phyloP scores from a whole-genome alignment of 495 filamentous ascomycete species.

The Penicillium crystallinum region DNA sequence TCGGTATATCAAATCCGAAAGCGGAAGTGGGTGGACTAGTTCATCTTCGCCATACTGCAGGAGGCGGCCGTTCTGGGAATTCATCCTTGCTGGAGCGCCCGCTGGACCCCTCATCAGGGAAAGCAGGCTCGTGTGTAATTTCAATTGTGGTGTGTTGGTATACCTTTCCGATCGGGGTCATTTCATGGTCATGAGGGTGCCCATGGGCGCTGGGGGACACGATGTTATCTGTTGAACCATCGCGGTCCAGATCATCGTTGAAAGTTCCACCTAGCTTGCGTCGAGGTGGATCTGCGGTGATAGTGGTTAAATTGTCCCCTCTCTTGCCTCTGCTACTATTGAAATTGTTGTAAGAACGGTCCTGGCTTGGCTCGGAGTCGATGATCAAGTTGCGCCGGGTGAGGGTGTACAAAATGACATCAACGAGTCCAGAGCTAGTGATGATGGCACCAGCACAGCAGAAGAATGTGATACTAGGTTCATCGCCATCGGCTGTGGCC shows the following conservation, averaged over 20 bases:
- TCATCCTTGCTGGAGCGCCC: constrained; percentile 34
- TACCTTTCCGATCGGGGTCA: constrained; percentile 37
- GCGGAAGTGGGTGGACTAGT: background rate
- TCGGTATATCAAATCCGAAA: background rate
- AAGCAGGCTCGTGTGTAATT: constrained; percentile 39
- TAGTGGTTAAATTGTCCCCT: constrained; percentile 30
- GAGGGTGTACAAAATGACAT: constrained; percentile 65
- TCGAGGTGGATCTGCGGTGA: constrained; percentile 30
- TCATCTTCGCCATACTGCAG: constrained; percentile 2
- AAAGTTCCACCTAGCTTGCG: constrained; percentile 17
- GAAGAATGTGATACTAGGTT: constrained; percentile 55
- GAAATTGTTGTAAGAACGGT: constrained; percentile 36
- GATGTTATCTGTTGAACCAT: constrained; percentile 40
- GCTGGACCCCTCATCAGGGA: constrained; percentile 21
- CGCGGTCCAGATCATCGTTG: constrained; percentile 21
- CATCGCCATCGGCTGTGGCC: constrained; percentile 52
- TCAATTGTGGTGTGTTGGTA: constrained; percentile 46
- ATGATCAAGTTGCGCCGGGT: constrained; percentile 52
- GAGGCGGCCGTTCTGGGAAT: constrained; percentile 10
- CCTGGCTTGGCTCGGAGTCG: constrained; percentile 38
- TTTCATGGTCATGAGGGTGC: constrained; percentile 18
- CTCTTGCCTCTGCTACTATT: constrained; percentile 26
- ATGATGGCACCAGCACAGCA: constrained; percentile 67
- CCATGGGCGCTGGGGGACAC: constrained; percentile 19
- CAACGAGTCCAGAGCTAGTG: constrained; percentile 67